These are phyloP conservation scores for Cudoniella acicularis DNA, from an alignment of 495 filamentous ascomycete species.

Conservation along the genomic window DNA sequence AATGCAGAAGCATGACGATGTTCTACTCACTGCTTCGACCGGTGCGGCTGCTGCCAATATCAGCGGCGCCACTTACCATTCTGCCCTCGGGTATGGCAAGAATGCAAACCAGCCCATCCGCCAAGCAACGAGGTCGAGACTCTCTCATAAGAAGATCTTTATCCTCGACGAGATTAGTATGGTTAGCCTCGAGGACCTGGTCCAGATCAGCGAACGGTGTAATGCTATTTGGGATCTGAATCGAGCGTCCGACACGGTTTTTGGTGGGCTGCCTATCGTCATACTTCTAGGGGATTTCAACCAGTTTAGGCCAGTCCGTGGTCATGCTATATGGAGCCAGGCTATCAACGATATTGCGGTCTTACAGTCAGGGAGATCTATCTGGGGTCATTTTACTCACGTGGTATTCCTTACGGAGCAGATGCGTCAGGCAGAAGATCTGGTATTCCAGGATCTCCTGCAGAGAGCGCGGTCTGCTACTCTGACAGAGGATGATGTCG, in stretches of 20 bases:
- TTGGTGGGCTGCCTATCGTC: conserved; percentile 9
- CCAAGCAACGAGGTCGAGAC: neutral
- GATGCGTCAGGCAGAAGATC: conserved; percentile 6
- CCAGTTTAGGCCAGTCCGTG: conserved; percentile 12
- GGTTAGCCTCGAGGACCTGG: neutral
- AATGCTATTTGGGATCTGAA: conserved; percentile 9
- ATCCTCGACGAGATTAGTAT: conserved; percentile 9
- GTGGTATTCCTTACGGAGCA: conserved; percentile 3
- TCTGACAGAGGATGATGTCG: conserved; percentile 9
- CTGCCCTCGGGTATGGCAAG: conserved; percentile 3
- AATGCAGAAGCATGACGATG: conserved; percentile 1
- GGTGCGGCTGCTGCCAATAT: neutral
- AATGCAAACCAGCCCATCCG: conserved; percentile 2
- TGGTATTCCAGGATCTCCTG: neutral
- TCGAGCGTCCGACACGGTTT: conserved; percentile 6
- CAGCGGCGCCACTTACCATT: conserved; percentile 3
- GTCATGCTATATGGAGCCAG: conserved; percentile 14
- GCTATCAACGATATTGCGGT: conserved; percentile 17
- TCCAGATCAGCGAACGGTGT: conserved; percentile 8
- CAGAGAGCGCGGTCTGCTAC: conserved; percentile 2
- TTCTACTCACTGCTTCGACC: neutral
- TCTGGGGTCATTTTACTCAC: conserved; percentile 4
- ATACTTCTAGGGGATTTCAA: conserved; percentile 11
- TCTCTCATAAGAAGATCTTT: conserved; percentile 11
- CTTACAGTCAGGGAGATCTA: neutral